Evolutionary conservation across 169 alveolate genomes (phyloP), one percentile per base, ranked within the genome.

Genomic region (Prorocentrum cordatum): DNA sequence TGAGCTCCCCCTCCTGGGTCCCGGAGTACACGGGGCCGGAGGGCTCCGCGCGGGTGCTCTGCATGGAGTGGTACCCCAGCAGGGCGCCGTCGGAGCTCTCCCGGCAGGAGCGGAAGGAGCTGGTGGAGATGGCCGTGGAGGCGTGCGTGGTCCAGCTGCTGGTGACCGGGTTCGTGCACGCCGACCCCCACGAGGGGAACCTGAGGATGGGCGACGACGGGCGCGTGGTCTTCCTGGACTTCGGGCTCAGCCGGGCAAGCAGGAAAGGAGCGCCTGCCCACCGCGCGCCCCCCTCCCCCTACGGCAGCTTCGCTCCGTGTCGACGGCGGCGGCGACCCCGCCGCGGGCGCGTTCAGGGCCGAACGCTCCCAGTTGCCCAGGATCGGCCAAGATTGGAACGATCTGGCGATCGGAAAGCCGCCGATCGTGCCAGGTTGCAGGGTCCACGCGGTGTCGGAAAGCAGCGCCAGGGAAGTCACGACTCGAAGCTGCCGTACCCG

Each of bases 141-240:
- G 91, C 91, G 20, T 82, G 91, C 22, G 91, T 82, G 29, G 80
- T 82, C 24, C 91, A 82, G 66, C 68, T 82, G 58, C 80, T 82
- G 58, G 80, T 82, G 20, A 82, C 91, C 9, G 91, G 91, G 33
- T 82, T 82, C 29, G 91, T 82, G 24, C 91, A 82, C 22, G 91
- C 91, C 7, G 91, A 82, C 29, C 91, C 91, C n/a, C 91, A 82
- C 45, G 91, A 82, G 70, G 91, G 91, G 31, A 82, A 82, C 36
- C 68, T 82, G 22, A 38, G 91, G 79, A 3, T 33, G 45, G 59
- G 89, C 45, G 31, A 26, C 10, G 87, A 77, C 9, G 87, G 87
- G 0, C 73, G 73, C 26, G 75, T 72, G 70, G 84, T 72, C 12
- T 72, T 72, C 27, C 24, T 72, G 50, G 84, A 77, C 31, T 77